Evolutionary conservation across 306 rosid genomes (phyloP).

Genomic region (Purshia tridentata): DNA sequence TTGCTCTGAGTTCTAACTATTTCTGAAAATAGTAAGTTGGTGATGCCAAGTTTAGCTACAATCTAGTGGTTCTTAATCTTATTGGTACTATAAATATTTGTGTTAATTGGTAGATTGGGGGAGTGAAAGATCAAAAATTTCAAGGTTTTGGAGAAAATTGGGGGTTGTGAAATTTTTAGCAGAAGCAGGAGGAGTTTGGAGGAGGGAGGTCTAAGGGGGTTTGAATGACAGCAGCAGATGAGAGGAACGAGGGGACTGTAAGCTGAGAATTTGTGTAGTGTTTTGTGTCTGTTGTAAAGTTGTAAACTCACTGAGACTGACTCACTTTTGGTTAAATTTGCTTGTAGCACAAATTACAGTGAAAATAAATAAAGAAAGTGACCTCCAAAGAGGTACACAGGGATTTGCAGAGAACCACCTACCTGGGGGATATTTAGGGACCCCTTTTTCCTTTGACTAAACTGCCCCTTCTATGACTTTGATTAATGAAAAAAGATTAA

Average conservation of each 20-base stretch:
- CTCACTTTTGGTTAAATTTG: conserved; percentile 21
- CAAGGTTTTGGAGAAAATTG: neutral
- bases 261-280: conserved; percentile 43
- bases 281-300: neutral
- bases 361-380: conserved; percentile 36
- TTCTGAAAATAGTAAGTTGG: neutral
- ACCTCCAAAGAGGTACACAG: conserved; percentile 18
- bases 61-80: neutral
- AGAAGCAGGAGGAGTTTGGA: conserved; percentile 3
- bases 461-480: conserved; percentile 10
- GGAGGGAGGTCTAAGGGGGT: conserved; percentile 23
- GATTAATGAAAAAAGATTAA: too few species aligned
- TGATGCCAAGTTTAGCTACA: neutral
- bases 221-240: conserved; percentile 36
- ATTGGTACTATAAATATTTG: neutral
- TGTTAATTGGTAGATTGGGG: neutral
- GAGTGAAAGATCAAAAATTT: neutral
- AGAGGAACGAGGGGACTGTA: conserved; percentile 38
- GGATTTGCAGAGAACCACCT: conserved; percentile 18
- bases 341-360: conserved; percentile 21
- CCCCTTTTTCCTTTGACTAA: conserved; percentile 16
- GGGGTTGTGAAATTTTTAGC: conserved; percentile 18
- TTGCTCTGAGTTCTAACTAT: neutral
- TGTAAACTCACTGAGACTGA: neutral
- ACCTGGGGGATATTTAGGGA: conserved; percentile 17